A percentile compares a stretch with the other conserved stretches of the same genome.
Evolutionary conservation across 108 stramenopile species (phyloP).

Genomic region (Cyclotella baltica): DNA sequence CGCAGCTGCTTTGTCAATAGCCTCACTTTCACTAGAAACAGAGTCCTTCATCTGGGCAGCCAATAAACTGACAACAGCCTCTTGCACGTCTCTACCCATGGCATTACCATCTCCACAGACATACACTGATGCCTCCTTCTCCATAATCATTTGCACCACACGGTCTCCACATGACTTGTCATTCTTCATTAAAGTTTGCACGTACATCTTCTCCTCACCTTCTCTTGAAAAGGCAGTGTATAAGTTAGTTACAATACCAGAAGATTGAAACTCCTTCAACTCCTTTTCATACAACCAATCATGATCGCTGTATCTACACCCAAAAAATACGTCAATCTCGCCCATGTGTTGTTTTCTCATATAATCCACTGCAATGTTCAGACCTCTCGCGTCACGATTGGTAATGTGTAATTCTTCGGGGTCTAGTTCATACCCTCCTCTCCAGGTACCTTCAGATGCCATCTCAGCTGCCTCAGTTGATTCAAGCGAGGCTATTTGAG

Average conservation of each 20-base stretch:
- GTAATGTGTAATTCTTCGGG: conserved; percentile 68
- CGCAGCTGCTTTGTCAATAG: conserved; percentile 35
- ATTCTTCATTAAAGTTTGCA: conserved; percentile 78
- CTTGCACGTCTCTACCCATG: conserved; percentile 96
- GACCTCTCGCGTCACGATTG: conserved; percentile 55
- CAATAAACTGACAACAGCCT: conserved; percentile 67
- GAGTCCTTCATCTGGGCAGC: conserved; percentile 28
- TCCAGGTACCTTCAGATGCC: conserved; percentile 79
- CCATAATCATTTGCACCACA: conserved; percentile 62
- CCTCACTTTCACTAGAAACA: conserved; percentile 10
- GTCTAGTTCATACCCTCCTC: conserved; percentile 85
- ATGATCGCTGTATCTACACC: conserved; percentile 88
- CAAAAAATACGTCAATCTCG: conserved; percentile 92
- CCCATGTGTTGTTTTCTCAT: conserved; percentile 63
- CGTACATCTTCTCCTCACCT: conserved; percentile 75
- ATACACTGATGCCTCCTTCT: conserved; percentile 77
- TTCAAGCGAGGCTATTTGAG: conserved; percentile 52
- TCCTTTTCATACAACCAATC: conserved; percentile 95
- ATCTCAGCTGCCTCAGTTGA: conserved; percentile 56
- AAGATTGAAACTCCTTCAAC: conserved; percentile 63
- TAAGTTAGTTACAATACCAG: conserved; percentile 77
- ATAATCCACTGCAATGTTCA: conserved; percentile 70
- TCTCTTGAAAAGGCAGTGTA: conserved; percentile 94
- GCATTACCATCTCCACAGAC: conserved; percentile 92
- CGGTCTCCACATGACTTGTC: conserved; percentile 43